phyloP scores from a whole-genome alignment of 2,329 filamentous ascomycete species.

The Amylocarpus encephaloides region DNA sequence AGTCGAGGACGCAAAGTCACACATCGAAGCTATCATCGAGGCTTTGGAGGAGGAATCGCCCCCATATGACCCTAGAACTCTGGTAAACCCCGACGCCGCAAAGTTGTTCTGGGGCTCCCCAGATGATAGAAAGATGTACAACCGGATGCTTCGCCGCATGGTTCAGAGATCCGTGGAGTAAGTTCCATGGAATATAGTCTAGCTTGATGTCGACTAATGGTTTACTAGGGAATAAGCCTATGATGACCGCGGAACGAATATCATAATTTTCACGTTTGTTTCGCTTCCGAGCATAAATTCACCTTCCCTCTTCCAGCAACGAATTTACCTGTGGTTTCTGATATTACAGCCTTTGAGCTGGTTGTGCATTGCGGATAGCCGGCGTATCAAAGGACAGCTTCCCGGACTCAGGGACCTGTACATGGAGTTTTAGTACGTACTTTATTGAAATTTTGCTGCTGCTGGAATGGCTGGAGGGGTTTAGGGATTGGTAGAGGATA shows the following conservation, averaged over 20 bases:
- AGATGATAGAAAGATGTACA: slow-evolving; percentile 79
- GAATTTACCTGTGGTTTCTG: neutral
- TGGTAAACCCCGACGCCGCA: slow-evolving; percentile 80
- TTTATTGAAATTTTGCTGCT: too few species aligned
- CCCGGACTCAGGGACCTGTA: too few species aligned
- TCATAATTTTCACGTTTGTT: neutral
- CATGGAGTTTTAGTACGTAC: too few species aligned
- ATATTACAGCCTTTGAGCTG: neutral
- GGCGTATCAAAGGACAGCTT: too few species aligned
- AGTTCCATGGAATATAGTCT: slow-evolving; percentile 1
- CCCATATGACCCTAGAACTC: slow-evolving; percentile 81
- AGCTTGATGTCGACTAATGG: neutral
- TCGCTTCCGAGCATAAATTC: neutral
- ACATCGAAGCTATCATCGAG: slow-evolving; percentile 76
- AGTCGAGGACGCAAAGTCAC: slow-evolving; percentile 70
- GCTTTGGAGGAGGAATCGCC: slow-evolving; percentile 83
- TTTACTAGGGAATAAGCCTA: slow-evolving; percentile 17
- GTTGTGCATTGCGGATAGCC: neutral
- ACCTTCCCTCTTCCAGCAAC: neutral
- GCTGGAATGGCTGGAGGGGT: too few species aligned
- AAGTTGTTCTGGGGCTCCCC: slow-evolving; percentile 78
- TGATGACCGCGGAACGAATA: neutral
- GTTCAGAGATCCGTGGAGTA: slow-evolving; percentile 64
- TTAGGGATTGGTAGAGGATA: too few species aligned
- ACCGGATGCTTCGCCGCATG: slow-evolving; percentile 69